Conservation (phyloP, 2,329 filamentous ascomycete genomes). For the Xylariaceae sp. region DNA sequence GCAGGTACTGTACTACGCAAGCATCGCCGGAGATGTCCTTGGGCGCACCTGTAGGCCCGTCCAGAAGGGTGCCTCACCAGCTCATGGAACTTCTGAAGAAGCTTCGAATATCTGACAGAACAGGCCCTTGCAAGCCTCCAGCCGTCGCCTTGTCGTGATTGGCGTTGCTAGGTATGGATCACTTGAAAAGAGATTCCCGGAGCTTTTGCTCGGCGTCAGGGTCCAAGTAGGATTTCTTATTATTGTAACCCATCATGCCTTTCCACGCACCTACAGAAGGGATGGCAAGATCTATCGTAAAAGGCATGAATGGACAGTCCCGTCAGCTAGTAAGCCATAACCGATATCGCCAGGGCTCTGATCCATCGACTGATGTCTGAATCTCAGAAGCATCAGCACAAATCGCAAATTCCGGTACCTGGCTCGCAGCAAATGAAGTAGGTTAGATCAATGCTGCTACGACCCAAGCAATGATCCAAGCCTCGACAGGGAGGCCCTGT, state of each 20-base stretch:
- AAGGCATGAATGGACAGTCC: constrained; percentile 4
- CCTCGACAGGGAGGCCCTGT: constrained; percentile 15
- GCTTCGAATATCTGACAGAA: not conserved
- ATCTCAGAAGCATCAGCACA: not conserved
- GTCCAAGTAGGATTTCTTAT: no score
- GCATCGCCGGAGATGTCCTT: not conserved
- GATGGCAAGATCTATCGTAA: constrained; percentile 5
- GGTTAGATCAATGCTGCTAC: constrained; percentile 3
- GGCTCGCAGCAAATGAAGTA: constrained; percentile 1
- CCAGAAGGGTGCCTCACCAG: not conserved
- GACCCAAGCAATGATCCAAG: constrained; percentile 7
- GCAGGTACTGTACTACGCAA: not conserved
- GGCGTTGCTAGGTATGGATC: no score
- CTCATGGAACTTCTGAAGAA: not conserved
- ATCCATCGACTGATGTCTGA: not conserved
- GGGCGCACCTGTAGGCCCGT: not conserved
- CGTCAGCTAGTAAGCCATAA: not conserved
- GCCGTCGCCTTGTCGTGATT: no score
- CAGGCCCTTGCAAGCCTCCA: no score
- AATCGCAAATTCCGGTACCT: not conserved
- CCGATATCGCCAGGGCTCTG: not conserved
- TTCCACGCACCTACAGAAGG: not conserved
- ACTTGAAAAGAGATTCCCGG: no score
- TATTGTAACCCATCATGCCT: no score
- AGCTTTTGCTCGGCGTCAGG: no score